phyloP scores from a whole-genome alignment of 441 rosid genomes.

The Lepidium campestre region DNA sequence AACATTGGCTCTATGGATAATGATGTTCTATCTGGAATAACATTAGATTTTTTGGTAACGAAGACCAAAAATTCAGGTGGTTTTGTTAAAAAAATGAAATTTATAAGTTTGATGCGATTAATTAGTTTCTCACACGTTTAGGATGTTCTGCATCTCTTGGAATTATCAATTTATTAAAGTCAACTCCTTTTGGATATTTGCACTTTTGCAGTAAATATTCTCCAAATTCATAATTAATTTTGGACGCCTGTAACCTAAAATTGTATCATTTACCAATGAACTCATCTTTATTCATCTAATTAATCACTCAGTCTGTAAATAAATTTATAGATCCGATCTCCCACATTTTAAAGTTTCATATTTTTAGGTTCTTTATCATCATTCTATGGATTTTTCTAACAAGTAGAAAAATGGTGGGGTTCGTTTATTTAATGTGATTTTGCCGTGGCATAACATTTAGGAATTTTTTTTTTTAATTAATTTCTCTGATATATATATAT shows the following conservation, averaged over 20 bases:
- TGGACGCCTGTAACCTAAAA: not conserved
- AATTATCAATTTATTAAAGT: slow-evolving; percentile 7
- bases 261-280: not conserved
- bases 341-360: not conserved
- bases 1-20: not conserved
- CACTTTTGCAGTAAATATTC: not conserved
- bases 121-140: slow-evolving; percentile 21
- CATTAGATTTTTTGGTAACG: too few relatives aligned
- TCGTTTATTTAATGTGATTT: not conserved
- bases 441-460: too few relatives aligned
- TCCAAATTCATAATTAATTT: not conserved
- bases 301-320: too few relatives aligned
- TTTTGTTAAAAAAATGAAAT: not conserved
- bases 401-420: not conserved
- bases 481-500: not conserved
- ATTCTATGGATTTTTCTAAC: not conserved
- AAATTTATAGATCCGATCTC: too few relatives aligned
- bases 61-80: too few relatives aligned
- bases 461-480: too few relatives aligned
- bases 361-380: not conserved
- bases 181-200: slow-evolving; percentile 5
- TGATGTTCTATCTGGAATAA: not conserved
- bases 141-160: not conserved
- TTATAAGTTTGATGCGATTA: not conserved
- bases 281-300: too few relatives aligned